Percentiles rank a stretch among this genome's conserved stretches.
Evolutionary conservation across 202 grass and related monocot genomes (phyloP).

Genomic region (Musa balbisiana): DNA sequence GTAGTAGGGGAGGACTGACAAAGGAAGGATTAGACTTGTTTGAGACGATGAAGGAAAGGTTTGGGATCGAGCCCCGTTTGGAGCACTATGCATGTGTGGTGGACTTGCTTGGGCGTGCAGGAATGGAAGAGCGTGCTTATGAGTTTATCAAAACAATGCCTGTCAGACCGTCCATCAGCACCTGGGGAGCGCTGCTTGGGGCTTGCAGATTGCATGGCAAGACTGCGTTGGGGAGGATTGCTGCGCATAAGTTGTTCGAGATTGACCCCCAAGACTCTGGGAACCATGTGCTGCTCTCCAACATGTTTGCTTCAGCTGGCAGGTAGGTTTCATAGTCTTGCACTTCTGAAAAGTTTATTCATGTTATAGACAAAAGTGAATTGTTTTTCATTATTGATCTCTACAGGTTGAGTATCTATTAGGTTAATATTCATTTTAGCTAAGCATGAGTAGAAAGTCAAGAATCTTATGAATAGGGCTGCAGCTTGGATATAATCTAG

Average conservation of each 20-base stretch:
- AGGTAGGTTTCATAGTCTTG: slow-evolving; percentile 35
- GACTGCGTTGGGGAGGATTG: slow-evolving; percentile 57
- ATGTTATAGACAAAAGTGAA: neutral
- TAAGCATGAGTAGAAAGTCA: neutral
- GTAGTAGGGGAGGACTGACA: slow-evolving; percentile 67
- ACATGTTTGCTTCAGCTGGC: slow-evolving; percentile 67
- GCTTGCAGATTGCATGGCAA: slow-evolving; percentile 75
- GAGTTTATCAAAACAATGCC: slow-evolving; percentile 68
- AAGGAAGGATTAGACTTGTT: slow-evolving; percentile 57
- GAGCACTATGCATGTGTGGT: slow-evolving; percentile 84
- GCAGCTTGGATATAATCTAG: too few species aligned
- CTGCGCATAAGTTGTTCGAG: slow-evolving; percentile 63
- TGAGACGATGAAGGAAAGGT: slow-evolving; percentile 51
- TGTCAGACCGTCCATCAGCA: slow-evolving; percentile 48
- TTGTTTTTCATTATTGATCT: neutral
- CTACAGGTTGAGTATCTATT: neutral
- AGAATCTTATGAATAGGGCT: too few species aligned
- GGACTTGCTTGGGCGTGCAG: slow-evolving; percentile 63
- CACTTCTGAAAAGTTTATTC: neutral
- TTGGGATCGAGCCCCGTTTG: slow-evolving; percentile 43
- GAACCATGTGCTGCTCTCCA: slow-evolving; percentile 69
- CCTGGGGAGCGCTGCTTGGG: slow-evolving; percentile 75
- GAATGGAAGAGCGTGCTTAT: slow-evolving; percentile 66
- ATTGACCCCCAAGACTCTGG: slow-evolving; percentile 64
- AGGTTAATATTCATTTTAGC: neutral